Percentiles rank a stretch among this genome's conserved stretches.
These are phyloP conservation scores for Clarireedia monteithiana DNA, from an alignment of 2,329 filamentous ascomycete genomes.

Conservation along the genomic window DNA sequence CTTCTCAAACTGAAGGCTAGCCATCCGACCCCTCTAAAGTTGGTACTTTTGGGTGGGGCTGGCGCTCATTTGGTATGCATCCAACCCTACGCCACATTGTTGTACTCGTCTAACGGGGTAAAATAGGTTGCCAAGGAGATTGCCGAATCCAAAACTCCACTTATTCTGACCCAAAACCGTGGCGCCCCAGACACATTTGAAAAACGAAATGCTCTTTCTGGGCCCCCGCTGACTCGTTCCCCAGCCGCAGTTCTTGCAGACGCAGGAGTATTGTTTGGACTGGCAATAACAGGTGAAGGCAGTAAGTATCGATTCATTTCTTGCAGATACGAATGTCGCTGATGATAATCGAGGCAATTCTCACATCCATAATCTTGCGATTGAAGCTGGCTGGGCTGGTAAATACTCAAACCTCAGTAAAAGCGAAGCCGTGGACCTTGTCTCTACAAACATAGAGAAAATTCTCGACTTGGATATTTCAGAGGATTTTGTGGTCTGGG, in stretches of 20 bases:
- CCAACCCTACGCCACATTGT: not conserved
- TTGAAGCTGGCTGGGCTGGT: constrained; percentile 35
- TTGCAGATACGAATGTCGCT: not conserved
- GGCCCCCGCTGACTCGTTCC: constrained; percentile 35
- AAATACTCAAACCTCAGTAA: constrained; percentile 34
- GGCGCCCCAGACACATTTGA: constrained; percentile 31
- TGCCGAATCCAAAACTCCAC: constrained; percentile 33
- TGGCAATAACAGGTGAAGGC: constrained; percentile 28
- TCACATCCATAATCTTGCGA: constrained; percentile 33
- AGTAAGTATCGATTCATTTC: not conserved
- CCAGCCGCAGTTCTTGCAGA: constrained; percentile 33
- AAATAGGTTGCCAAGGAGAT: constrained; percentile 33
- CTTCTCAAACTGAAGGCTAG: constrained; percentile 34
- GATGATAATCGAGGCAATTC: constrained; percentile 25
- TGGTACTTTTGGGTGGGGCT: constrained; percentile 34
- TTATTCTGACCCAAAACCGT: constrained; percentile 36
- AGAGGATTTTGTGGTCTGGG: constrained; percentile 37
- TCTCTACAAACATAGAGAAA: constrained; percentile 35
- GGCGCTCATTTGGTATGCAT: constrained; percentile 32
- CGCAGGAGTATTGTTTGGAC: constrained; percentile 33
- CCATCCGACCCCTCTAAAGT: constrained; percentile 25
- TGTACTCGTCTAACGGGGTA: not conserved
- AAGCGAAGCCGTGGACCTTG: constrained; percentile 30
- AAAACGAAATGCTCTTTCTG: constrained; percentile 32
- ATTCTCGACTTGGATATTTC: constrained; percentile 31